Conservation (phyloP, 441 rosid genomes). For the Viola pubescens region DNA sequence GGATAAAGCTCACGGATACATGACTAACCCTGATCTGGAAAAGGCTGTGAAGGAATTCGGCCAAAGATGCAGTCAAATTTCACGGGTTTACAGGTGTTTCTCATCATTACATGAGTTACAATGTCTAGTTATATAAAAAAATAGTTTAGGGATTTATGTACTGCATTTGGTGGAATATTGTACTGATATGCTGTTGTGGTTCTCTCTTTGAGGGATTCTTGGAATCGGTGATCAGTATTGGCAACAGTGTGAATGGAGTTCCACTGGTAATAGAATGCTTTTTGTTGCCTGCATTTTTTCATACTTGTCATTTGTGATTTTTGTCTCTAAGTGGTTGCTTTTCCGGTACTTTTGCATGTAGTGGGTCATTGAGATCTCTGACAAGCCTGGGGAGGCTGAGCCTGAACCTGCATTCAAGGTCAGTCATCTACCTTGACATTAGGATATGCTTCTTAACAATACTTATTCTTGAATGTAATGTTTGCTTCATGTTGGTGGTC, state of each 20-base stretch:
- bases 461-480: too few species aligned
- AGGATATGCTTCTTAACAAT: background rate
- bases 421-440: conserved; percentile 5
- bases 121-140: background rate
- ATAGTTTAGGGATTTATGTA: background rate
- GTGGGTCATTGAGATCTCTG: conserved; percentile 98
- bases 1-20: conserved; percentile 56
- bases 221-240: conserved; percentile 64
- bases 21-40: conserved; percentile 72
- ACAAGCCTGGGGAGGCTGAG: conserved; percentile 77
- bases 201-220: conserved; percentile 81
- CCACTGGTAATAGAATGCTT: conserved; percentile 56
- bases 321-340: background rate
- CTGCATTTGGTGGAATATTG: conserved; percentile 18
- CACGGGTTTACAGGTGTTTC: conserved; percentile 75
- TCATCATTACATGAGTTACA: background rate
- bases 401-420: conserved; percentile 98
- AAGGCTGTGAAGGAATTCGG: conserved; percentile 67
- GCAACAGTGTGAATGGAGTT: conserved; percentile 80
- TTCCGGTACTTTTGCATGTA: conserved; percentile 20
- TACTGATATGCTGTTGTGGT: conserved; percentile 48
- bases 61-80: conserved; percentile 66
- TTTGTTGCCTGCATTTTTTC: background rate
- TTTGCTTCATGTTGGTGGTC: background rate
- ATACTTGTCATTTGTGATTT: conserved; percentile 2